phyloP scores from a whole-genome alignment of 2,329 filamentous ascomycete genomes.

The Fusarium sp. region DNA sequence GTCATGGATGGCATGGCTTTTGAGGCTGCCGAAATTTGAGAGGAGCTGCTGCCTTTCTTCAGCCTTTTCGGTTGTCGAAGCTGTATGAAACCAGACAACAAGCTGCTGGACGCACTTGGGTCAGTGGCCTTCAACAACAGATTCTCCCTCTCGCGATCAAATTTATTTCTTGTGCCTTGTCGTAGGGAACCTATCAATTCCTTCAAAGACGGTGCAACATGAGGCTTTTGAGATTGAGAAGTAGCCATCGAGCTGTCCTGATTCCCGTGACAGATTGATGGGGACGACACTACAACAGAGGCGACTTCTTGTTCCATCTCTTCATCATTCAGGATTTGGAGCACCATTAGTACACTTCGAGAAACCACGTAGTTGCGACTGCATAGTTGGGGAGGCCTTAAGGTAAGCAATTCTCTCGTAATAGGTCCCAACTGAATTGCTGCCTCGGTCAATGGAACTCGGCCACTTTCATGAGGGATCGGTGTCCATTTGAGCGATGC shows the following conservation, averaged over 20 bases:
- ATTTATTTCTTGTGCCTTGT: background rate
- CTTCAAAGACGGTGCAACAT: background rate
- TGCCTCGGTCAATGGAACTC: conserved; percentile 22
- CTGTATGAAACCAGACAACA: conserved; percentile 47
- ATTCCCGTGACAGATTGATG: background rate
- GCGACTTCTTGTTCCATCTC: conserved; percentile 35
- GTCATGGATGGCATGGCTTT: background rate
- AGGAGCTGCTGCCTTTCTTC: conserved; percentile 3
- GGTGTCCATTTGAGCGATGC: conserved; percentile 42
- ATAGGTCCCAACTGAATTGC: background rate
- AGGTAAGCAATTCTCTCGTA: conserved; percentile 22
- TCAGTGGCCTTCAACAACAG: conserved; percentile 31
- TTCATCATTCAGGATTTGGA: conserved; percentile 30
- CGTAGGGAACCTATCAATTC: background rate
- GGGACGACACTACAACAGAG: no score
- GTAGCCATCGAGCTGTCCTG: no score
- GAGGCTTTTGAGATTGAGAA: background rate
- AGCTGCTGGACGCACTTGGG: conserved; percentile 38
- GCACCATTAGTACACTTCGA: background rate
- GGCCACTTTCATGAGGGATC: conserved; percentile 10
- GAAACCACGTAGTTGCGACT: conserved; percentile 31
- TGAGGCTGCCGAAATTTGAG: background rate
- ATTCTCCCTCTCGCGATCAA: background rate
- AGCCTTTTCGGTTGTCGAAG: conserved; percentile 44
- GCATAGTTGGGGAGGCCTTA: conserved; percentile 2